Base-by-base conservation (phyloP, 2,329 filamentous ascomycete genomes). In the Exserohilum turcica region DNA sequence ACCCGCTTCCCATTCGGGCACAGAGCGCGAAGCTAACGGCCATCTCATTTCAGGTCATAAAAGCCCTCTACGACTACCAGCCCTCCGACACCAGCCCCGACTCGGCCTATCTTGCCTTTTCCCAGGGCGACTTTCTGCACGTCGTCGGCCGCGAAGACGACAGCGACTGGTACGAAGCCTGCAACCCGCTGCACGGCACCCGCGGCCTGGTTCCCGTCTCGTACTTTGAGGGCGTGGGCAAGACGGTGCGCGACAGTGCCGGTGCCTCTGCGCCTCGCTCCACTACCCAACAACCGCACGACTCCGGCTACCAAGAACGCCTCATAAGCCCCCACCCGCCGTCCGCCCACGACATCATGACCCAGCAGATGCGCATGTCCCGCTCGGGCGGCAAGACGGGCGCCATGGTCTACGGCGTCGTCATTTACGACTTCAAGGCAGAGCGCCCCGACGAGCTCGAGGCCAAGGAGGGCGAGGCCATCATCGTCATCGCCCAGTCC, bases 401-500 rank as follows among this genome's bases (percentile, higher is more conserved):
- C 44, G 89, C 91, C 47, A 96, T 95, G 87, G 91, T 99, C 29
- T 97, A 97, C 71, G 94, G 94, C 57, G 88, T 97, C 52, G 94
- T 99, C 63, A 90, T 95, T 81, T 97, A 97, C 75, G 92, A 97
- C 76, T 99, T 99, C 77, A 86, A 90, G 64, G 94, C 94, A 0
- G 93, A 97, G 76, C 82, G 93, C 52, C 90, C 92, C n/a, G 94
- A 99, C 74, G 94, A 99, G 77, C 78, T 99, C 53, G 92, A 97
- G 64, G 94, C 94, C 43, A 95, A 96, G 75, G 89, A 91, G 40
- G 93, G 92, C 52, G 94, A 99, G 77, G 91, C 92, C 47, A 97
- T 99, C 70, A 97, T 99, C 61, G 92, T 99, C 48, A 97, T 97
- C 72, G 94, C 94, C 38, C 94, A 97, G 75, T 97, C 93, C 6